Percentiles rank a stretch among this genome's conserved stretches.
These are phyloP conservation scores for Populus nigra DNA, from an alignment of 345 rosid genomes.

Conservation along the genomic window DNA sequence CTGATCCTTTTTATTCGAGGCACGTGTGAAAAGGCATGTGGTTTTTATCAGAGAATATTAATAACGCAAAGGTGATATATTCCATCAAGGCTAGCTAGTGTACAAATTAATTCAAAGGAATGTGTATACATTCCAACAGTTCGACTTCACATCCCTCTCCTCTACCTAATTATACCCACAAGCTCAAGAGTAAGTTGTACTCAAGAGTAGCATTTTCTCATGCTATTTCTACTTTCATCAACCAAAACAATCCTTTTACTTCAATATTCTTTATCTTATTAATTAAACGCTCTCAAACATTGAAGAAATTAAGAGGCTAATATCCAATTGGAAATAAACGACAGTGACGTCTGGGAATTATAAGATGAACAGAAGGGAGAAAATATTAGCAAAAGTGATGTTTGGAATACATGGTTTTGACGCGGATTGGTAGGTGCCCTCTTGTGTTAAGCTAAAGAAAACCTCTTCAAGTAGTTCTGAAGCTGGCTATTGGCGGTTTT, in stretches of 20 bases:
- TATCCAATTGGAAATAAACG: background rate
- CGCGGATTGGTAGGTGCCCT: constrained; percentile 19
- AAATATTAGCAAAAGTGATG: constrained; percentile 6
- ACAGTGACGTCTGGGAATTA: background rate
- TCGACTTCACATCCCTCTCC: constrained; percentile 36
- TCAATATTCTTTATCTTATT: constrained; percentile 4
- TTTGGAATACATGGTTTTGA: constrained; percentile 10
- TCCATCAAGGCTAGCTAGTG: constrained; percentile 45
- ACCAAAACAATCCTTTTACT: background rate
- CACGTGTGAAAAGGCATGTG: constrained; percentile 10
- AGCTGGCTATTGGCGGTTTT: constrained; percentile 32
- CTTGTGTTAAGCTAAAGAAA: constrained; percentile 26
- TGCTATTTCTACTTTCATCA: constrained; percentile 3
- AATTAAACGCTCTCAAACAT: background rate
- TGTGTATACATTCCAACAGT: constrained; percentile 39
- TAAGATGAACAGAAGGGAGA: background rate
- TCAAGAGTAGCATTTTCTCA: constrained; percentile 23
- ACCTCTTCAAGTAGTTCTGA: constrained; percentile 20
- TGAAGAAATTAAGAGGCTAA: background rate
- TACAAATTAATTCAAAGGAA: constrained; percentile 45
- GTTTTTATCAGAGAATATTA: constrained; percentile 13
- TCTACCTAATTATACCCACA: constrained; percentile 36
- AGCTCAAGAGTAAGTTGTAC: constrained; percentile 40
- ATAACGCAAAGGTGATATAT: constrained; percentile 36
- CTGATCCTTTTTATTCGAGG: constrained; percentile 6